Evolutionary conservation across 2,329 filamentous ascomycete species (phyloP), one percentile per base, ranked within the genome.

Genomic region (Monilinia vaccinii-corymbosi): DNA sequence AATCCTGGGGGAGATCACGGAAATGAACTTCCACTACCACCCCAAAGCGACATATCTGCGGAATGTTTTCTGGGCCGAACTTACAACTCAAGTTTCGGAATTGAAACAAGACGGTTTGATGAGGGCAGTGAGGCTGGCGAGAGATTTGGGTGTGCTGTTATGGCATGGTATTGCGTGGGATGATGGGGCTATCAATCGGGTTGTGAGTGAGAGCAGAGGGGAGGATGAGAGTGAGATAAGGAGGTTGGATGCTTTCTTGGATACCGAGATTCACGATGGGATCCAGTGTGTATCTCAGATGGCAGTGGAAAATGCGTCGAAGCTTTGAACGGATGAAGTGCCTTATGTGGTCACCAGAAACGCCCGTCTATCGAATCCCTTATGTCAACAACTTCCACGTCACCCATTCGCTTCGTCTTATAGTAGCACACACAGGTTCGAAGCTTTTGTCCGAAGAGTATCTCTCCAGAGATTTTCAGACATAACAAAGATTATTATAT

Each of bases 141-240:
- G 77, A 74, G 68, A 75, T 69, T 65, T 85, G 21, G 83, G 84
- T 0, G 75, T 86, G 7, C 62, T 87, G 21, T 73, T 87, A 2
- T 87, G 84, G 84, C 77, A 81, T 69, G 84, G 83, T 0, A 83
- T 82, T 67, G 82, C 83, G 2, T 86, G 83, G 70, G 83, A 87
- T 67, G 77, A 82, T 28, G 83, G 84, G 0, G 73, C 71, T 36
- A 76, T 87, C 58, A 75, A 86, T 70, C 76, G 84, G 1, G 81
- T 81, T 18, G 81, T 86, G 1, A 73, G 80, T 61, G 74, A 76
- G 47, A 74, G 71, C 2, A 73, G 73, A 25, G 82, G 87, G 65
- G 72, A 73, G 25, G 73, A 73, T 38, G 71, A 72, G 25, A 73
- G 73, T 42, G 83, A 86, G 67, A 68, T 86, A n/a, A 73, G 74